Percentiles rank a stretch among this genome's conserved stretches.
phyloP scores from a whole-genome alignment of 805 yeast genomes.

The Candida mattraensis region DNA sequence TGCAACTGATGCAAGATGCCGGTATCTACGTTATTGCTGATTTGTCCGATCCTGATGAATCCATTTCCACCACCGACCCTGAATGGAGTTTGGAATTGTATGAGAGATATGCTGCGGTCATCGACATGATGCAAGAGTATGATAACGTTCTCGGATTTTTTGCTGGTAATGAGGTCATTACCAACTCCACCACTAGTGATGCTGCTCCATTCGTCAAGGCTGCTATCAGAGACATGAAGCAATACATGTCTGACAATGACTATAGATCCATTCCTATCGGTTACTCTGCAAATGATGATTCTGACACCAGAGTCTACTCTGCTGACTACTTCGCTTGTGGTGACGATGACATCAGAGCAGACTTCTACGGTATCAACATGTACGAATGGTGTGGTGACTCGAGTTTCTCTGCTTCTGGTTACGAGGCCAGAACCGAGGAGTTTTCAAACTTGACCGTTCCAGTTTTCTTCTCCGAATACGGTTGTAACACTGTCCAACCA shows the following conservation, averaged over 20 bases:
- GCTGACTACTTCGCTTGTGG: conserved; percentile 83
- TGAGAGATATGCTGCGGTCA: conserved; percentile 66
- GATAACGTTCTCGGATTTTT: conserved; percentile 78
- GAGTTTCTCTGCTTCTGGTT: conserved; percentile 61
- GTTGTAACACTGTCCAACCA: conserved; percentile 70
- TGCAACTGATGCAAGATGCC: conserved; percentile 64
- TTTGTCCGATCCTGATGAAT: conserved; percentile 62
- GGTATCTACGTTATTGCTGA: conserved; percentile 83
- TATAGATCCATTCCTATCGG: conserved; percentile 78
- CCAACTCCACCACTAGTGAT: conserved; percentile 61
- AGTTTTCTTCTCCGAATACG: conserved; percentile 78
- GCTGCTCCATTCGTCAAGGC: conserved; percentile 84
- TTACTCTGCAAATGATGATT: conserved; percentile 78
- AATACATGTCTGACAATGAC: conserved; percentile 56
- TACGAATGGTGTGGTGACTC: conserved; percentile 85
- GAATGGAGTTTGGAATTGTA: conserved; percentile 62
- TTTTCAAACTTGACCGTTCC: conserved; percentile 69
- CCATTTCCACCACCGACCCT: conserved; percentile 64
- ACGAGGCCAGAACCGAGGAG: conserved; percentile 59
- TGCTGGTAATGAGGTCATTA: conserved; percentile 85
- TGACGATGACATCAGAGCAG: conserved; percentile 60
- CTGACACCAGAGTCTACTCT: conserved; percentile 59
- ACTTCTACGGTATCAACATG: conserved; percentile 87
- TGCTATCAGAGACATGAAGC: conserved; percentile 75
- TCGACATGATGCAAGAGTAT: conserved; percentile 67